Evolutionary conservation across 2,329 filamentous ascomycete species (phyloP), one percentile per base, ranked within the genome.

Genomic region (Capronia americana): DNA sequence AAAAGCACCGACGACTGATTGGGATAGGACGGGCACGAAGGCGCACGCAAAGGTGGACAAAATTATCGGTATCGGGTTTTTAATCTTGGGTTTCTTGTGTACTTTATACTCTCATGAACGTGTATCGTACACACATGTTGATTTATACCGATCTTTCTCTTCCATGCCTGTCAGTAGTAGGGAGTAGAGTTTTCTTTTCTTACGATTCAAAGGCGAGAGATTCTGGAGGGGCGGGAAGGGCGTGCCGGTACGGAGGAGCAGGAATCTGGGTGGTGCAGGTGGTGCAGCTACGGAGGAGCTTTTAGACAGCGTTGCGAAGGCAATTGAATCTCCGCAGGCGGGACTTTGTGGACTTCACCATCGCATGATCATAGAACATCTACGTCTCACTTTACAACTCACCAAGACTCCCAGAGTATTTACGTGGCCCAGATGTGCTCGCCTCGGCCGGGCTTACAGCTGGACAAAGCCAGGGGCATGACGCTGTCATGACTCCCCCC

Each of bases 401-500:
- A 53, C 48, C 23, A 53, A 53, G 8, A 11, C 20, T 14, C 2
- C 7, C 48, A 20, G 20, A 4, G 48, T 53, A 17, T 3, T 23
- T 12, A 53, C 20, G 23, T 11, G 8, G 1, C 26, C 48, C 26
- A 53, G 10, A 34, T 55, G 53, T 55, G 5, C 23, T 55, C 14
- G n/a, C 24, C 4, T 12, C 51, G 11, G 34, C 23, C 59, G 32
- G 41, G 34, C 8, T 28, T 48, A n/a, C 51, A 12, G 17, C 23
- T n/a, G 8, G 17, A 30, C 34, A 23, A 46, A 23, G 5, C 14
- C 28, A 17, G 7, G 30, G 23, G 55, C 20, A 67, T 56, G 56
- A 59, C 10, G 41, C 10, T n/a, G 28, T 28, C 51, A 68, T 68
- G 66, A 38, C 51, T 23, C 57, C 56, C 56, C 59, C 24, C 28